Percentiles rank a stretch among this genome's conserved stretches.
phyloP scores from a whole-genome alignment of 1,284 basidiomycete genomes.

The Cystobasidiaceae sp. region DNA sequence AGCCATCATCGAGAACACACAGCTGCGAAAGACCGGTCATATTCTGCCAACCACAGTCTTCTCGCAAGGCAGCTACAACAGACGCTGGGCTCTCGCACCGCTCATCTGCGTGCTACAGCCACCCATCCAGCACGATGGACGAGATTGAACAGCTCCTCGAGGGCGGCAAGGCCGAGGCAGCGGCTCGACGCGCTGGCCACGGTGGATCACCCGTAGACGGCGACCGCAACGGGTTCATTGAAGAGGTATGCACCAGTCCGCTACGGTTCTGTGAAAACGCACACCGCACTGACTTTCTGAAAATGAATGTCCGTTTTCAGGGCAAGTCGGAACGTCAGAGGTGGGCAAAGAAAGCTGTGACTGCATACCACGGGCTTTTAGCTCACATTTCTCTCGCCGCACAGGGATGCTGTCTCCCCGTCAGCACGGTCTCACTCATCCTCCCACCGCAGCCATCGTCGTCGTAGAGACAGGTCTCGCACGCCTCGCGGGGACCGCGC shows the following conservation, averaged over 20 bases:
- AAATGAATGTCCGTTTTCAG: background rate
- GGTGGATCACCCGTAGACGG: background rate
- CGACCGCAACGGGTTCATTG: background rate
- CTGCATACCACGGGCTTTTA: background rate
- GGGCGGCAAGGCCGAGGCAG: slow-evolving; percentile 21
- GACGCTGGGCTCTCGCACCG: background rate
- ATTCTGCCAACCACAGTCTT: background rate
- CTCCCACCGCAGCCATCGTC: slow-evolving; percentile 21
- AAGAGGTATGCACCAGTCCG: background rate
- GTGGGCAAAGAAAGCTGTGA: background rate
- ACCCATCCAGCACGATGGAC: slow-evolving; percentile 8
- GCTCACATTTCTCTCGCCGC: background rate
- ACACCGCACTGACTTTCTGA: background rate
- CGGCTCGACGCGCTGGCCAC: background rate
- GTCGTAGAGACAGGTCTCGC: slow-evolving; percentile 20
- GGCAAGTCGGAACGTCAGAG: slow-evolving; percentile 23
- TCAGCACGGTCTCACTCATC: slow-evolving; percentile 25
- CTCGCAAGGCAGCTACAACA: too few species aligned
- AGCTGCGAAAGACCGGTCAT: too few species aligned
- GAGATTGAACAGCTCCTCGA: slow-evolving; percentile 29
- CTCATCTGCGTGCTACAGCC: too few species aligned
- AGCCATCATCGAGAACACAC: too few species aligned
- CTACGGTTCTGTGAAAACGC: background rate
- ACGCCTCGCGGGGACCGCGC: slow-evolving; percentile 25
- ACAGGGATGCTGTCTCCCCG: slow-evolving; percentile 13